Evolutionary conservation across 2,329 filamentous ascomycete species (phyloP).

Genomic region (Tympanopsis confertula): DNA sequence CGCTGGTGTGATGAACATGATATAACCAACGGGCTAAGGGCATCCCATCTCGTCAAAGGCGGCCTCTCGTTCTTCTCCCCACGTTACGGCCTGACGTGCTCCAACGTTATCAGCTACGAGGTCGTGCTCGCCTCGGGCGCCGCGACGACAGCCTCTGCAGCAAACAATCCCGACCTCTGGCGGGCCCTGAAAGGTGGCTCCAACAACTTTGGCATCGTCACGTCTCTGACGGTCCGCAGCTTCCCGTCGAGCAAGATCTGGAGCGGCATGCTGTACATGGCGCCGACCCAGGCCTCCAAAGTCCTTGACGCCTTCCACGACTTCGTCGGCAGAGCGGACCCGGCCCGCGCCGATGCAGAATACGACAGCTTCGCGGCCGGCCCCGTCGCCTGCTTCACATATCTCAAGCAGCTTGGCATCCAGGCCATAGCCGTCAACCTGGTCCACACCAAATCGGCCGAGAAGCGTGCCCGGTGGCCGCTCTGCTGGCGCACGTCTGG

Average conservation of each 20-base stretch:
- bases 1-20: too few relatives aligned
- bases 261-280: constrained; percentile 12
- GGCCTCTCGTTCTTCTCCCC: constrained; percentile 26
- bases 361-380: constrained; percentile 12
- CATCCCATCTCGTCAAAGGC: too few relatives aligned
- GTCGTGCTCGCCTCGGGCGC: constrained; percentile 38
- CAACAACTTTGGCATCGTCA: constrained; percentile 42
- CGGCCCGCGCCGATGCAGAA: constrained; percentile 1
- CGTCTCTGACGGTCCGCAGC: constrained; percentile 29
- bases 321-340: constrained; percentile 5
- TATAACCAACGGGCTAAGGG: too few relatives aligned
- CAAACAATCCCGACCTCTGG: constrained; percentile 34
- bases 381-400: constrained; percentile 14
- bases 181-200: constrained; percentile 40
- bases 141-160: constrained; percentile 29
- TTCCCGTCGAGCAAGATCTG: constrained; percentile 15
- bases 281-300: constrained; percentile 9
- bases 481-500: constrained; percentile 15
- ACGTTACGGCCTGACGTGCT: constrained; percentile 32
- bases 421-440: constrained; percentile 19
- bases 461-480: constrained; percentile 14
- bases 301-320: constrained; percentile 12
- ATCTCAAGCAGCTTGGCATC: constrained; percentile 8
- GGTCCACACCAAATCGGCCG: constrained; percentile 10
- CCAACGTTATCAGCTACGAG: constrained; percentile 34